Base-by-base conservation (phyloP, 2,329 filamentous ascomycete species). In the Diaporthe vexans region DNA sequence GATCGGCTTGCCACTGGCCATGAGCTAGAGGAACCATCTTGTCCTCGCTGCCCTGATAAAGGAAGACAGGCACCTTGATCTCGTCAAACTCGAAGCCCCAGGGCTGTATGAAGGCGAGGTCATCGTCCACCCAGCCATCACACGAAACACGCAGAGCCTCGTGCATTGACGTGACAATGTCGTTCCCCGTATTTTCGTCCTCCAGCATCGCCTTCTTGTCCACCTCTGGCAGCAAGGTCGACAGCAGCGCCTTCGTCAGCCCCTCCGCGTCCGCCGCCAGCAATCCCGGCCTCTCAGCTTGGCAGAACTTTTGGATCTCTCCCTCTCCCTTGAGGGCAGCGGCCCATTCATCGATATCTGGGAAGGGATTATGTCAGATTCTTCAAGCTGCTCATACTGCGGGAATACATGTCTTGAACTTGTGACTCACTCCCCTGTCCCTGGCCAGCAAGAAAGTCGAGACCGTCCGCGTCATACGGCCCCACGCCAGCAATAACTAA, bases 41-140 rank as follows among this genome's bases (percentile, higher is more conserved):
- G 61, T 80, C 79, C 56, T 76, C 75, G 54, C 71, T 76, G 17
- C 79, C 79, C 56, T 79, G 78, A 46, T 78, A 79, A 17, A 79
- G 63, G 33, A 77, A 65, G 6, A 79, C 76, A 2, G 78, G 78
- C 46, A 75, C 73, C 51, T 76, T 76, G 57, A 80, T 74, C 54
- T 80, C 79, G 29, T 17, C 40, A 19, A 80, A 33, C 2, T 77
- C 76, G 52, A 80, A 79, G 0, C 79, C 78, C 79, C 79, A 80
- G 0, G 78, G 77, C 19, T 56, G 58, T 10, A 74, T 61, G 35
- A 78, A 78, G 8, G 76, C 76, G 40, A 80, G 67, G 58, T 78
- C 77, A 63, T 80, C 79, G 69, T 80, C 79, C 17, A 79, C 73
- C 78, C 78, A 79, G 15, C 79, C 79, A 37, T 79, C 78, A 6